Base-by-base conservation (phyloP, 2,329 filamentous ascomycete species). In the Metarhizium sp. region DNA sequence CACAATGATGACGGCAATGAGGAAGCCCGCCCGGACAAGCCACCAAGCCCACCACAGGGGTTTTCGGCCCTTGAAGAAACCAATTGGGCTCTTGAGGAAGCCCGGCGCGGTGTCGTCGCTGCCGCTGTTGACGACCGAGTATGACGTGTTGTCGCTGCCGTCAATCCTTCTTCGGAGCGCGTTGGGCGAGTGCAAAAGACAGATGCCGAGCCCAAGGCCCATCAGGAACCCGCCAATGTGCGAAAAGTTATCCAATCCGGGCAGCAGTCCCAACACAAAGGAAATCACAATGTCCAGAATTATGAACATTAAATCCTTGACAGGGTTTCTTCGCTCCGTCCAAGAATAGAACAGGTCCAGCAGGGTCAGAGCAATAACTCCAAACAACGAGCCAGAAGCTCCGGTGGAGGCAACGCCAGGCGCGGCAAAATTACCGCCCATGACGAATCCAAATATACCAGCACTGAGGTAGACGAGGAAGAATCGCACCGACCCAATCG, bases 41-140 rank as follows among this genome's bases (percentile, higher is more conserved):
- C 92, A 97, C 94, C 94, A 99, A 6, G 76, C 87, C 94, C 94
- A 99, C 94, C 94, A 99, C 7, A 96, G 78, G 25, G 88, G 87
- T 69, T 95, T 96, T 18, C 94, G 82, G 20, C 90, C 90, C 69
- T 92, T 92, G 75, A 97, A 97, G 72, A 96, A 96, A 6, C 83
- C 85, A 4, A 85, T 68, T 0, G 87, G 82, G 56, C 80, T 82
- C 63, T 84, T 82, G 55, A 82, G 67, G 61, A 87, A 84, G 0
- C 75, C 69, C 30, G 77, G 75, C 18, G 77, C 75, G 25, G 76
- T 76, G 48, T 77, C 74, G 40, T 71, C 72, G 6, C 68, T 69
- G 18, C 73, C 74, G 16, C 77, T 75, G 32, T 77, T 78, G 59
- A 92, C 87, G 2, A 82, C 82, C 2, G 86, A 78, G 64, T 95